Conservation (phyloP, 2,329 filamentous ascomycete species). For the Coleophoma crateriformis region DNA sequence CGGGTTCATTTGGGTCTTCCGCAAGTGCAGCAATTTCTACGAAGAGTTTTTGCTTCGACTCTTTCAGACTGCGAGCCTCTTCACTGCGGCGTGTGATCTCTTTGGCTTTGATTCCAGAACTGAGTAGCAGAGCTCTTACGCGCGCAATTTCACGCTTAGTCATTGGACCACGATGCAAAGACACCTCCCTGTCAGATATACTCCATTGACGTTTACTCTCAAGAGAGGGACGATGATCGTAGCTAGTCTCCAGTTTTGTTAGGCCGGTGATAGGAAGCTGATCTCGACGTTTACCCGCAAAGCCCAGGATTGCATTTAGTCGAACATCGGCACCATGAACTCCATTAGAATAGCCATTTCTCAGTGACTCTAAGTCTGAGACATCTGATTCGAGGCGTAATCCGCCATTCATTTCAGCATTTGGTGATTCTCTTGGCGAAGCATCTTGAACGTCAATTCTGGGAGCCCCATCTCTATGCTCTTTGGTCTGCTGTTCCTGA, state of each 20-base stretch:
- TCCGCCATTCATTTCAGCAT: conserved; percentile 3
- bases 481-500: conserved; percentile 30
- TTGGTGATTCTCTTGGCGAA: conserved; percentile 24
- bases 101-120: conserved; percentile 83
- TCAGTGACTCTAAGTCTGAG: conserved; percentile 20
- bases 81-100: conserved; percentile 65
- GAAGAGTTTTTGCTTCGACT: conserved; percentile 10
- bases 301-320: conserved; percentile 27
- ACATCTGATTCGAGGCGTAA: conserved; percentile 16
- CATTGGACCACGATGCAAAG: conserved; percentile 35
- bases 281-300: conserved; percentile 26
- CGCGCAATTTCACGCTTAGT: conserved; percentile 73
- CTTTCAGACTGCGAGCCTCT: conserved; percentile 18
- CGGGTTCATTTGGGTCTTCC: conserved; percentile 6
- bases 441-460: conserved; percentile 38
- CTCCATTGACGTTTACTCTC: conserved; percentile 41
- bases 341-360: conserved; percentile 14
- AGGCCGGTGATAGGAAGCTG: conserved; percentile 39
- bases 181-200: conserved; percentile 37
- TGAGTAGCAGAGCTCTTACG: conserved; percentile 70
- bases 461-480: conserved; percentile 35
- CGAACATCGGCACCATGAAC: conserved; percentile 21
- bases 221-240: conserved; percentile 13
- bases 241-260: conserved; percentile 29
- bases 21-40: conserved; percentile 17